Percentiles rank a stretch among this genome's conserved stretches.
Evolutionary conservation across 2,329 filamentous ascomycete species (phyloP).

Genomic region (Aspergillus pseudotamarii): DNA sequence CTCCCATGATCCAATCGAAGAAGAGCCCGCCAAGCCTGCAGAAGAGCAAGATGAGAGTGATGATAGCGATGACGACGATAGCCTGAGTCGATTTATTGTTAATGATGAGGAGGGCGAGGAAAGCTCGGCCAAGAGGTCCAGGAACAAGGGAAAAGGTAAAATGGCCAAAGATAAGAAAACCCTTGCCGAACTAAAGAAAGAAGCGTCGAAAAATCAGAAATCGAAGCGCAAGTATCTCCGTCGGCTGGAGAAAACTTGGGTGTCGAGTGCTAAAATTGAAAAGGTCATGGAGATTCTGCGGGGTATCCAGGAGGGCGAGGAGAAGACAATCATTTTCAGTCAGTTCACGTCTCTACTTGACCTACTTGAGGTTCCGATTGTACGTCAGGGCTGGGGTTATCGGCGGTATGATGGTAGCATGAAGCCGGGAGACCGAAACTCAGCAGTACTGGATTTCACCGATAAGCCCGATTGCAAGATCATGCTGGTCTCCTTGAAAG

Average conservation of each 20-base stretch:
- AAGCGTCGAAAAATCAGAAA: constrained; percentile 63
- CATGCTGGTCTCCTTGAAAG: constrained; percentile 78
- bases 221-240: constrained; percentile 71
- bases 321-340: constrained; percentile 81
- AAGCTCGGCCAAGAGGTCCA: constrained; percentile 42
- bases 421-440: constrained; percentile 66
- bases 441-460: constrained; percentile 69
- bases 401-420: constrained; percentile 78
- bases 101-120: constrained; percentile 38
- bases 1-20: constrained; percentile 31
- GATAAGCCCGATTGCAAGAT: constrained; percentile 63
- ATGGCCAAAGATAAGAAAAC: constrained; percentile 51
- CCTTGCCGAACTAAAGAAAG: constrained; percentile 36
- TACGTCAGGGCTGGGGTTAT: constrained; percentile 59
- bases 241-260: constrained; percentile 68
- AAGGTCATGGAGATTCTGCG: constrained; percentile 68
- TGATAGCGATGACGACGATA: constrained; percentile 27
- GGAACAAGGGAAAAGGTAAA: constrained; percentile 43
- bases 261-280: constrained; percentile 74
- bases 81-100: constrained; percentile 21
- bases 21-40: neutral
- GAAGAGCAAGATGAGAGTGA: constrained; percentile 42
- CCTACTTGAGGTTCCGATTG: constrained; percentile 72
- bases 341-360: constrained; percentile 81
- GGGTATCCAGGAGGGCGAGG: constrained; percentile 53